phyloP scores from a whole-genome alignment of 331 rosid genomes.

The Dryas integrifolia region DNA sequence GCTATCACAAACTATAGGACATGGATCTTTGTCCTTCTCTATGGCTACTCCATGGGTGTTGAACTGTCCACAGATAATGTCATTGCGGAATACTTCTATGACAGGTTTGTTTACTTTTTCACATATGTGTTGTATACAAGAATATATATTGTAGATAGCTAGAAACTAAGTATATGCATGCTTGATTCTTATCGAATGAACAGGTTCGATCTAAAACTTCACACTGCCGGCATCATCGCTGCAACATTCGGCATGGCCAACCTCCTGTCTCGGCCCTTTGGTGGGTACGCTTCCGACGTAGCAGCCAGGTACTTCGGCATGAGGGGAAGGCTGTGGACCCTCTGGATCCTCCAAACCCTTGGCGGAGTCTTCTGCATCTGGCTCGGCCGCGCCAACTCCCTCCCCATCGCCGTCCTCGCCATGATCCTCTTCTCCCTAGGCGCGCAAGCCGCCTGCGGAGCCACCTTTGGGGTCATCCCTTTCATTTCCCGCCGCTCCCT shows the following conservation, averaged over 20 bases:
- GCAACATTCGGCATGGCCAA: conserved; percentile 93
- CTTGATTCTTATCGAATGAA: not conserved
- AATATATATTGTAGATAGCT: too few relatives aligned
- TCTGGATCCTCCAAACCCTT: conserved; percentile 72
- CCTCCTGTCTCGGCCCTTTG: conserved; percentile 68
- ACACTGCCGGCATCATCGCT: conserved; percentile 75
- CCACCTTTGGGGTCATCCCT: conserved; percentile 77
- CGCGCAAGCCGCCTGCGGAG: conserved; percentile 91
- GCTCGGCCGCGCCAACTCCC: conserved; percentile 70
- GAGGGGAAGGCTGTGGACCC: conserved; percentile 80
- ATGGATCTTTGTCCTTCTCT: conserved; percentile 77
- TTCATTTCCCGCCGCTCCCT: conserved; percentile 77
- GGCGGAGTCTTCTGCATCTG: conserved; percentile 83
- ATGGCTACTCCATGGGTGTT: conserved; percentile 92
- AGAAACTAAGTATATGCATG: too few relatives aligned
- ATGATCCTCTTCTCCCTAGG: conserved; percentile 88
- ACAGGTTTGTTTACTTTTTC: conserved; percentile 39
- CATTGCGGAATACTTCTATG: conserved; percentile 78
- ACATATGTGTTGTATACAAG: too few relatives aligned
- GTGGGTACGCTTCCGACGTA: conserved; percentile 59
- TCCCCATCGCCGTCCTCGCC: conserved; percentile 50
- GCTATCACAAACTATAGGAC: conserved; percentile 83
- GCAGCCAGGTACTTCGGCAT: conserved; percentile 65
- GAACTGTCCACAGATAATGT: conserved; percentile 82
- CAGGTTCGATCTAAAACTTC: conserved; percentile 71